A percentile compares a stretch with the other conserved stretches of the same genome.
Evolutionary conservation across 768 basidiomycete species (phyloP).

Genomic region (Tricholoma matsutake): DNA sequence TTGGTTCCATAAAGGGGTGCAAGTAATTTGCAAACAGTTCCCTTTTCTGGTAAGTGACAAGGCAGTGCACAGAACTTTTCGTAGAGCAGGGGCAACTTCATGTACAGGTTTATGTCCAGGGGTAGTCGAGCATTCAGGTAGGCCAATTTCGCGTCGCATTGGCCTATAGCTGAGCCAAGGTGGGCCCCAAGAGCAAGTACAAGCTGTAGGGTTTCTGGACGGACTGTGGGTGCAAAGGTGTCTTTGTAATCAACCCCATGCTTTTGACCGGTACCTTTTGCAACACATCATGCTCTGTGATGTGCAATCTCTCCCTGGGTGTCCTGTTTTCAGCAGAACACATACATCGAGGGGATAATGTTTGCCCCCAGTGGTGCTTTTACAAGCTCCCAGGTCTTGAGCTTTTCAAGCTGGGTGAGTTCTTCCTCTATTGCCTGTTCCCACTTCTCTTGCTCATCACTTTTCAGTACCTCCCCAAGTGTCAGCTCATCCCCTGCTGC

Average conservation of each 20-base stretch:
- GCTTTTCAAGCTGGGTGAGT: too few relatives aligned
- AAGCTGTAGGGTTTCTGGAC: constrained; percentile 18
- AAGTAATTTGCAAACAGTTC: background rate
- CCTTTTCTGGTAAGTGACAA: background rate
- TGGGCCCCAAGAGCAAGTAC: constrained; percentile 19
- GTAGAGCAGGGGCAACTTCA: background rate
- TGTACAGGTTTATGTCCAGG: constrained; percentile 1
- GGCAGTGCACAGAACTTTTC: background rate
- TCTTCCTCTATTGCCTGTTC: too few relatives aligned
- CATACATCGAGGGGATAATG: background rate
- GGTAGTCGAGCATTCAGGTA: constrained; percentile 22
- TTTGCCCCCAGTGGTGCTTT: background rate
- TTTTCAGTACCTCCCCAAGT: too few relatives aligned
- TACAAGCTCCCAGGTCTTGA: background rate
- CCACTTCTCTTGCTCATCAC: too few relatives aligned
- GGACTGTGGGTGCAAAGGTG: constrained; percentile 26
- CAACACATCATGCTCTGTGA: background rate
- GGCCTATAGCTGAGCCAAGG: background rate
- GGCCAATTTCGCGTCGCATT: constrained; percentile 16
- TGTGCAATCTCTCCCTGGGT: background rate
- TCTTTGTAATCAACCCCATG: constrained; percentile 18
- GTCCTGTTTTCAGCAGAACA: background rate
- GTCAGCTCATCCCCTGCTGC: too few relatives aligned
- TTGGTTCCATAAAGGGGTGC: too few relatives aligned
- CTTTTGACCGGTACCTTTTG: constrained; percentile 13